These are phyloP conservation scores for Eutrema heterophyllum DNA, from an alignment of 345 rosid genomes.

Conservation along the genomic window DNA sequence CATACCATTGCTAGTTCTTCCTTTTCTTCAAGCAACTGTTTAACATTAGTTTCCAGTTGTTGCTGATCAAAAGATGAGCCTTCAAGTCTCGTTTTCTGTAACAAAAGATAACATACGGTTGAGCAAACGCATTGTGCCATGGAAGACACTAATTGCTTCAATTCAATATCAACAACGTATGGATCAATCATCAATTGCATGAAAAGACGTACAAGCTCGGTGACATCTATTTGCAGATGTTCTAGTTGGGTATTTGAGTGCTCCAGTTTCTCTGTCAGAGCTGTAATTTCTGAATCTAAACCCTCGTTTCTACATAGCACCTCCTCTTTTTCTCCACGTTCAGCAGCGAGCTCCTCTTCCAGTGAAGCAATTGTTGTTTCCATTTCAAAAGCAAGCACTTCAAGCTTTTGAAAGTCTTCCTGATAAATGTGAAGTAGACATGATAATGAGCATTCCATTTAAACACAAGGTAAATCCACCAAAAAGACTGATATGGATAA, in stretches of 20 bases:
- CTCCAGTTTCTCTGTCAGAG: slow-evolving; percentile 40
- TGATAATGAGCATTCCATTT: background rate
- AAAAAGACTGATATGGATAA: slow-evolving; percentile 8
- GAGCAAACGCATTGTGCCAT: background rate
- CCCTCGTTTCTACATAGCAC: slow-evolving; percentile 42
- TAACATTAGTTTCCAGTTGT: slow-evolving; percentile 46
- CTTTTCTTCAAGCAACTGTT: slow-evolving; percentile 63
- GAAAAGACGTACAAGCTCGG: slow-evolving; percentile 45
- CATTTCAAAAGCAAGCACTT: slow-evolving; percentile 90
- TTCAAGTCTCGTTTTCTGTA: slow-evolving; percentile 58
- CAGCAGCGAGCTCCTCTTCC: slow-evolving; percentile 63
- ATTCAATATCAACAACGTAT: background rate
- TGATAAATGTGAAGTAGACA: slow-evolving; percentile 32
- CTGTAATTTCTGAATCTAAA: slow-evolving; percentile 53
- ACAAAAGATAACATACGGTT: slow-evolving; percentile 13
- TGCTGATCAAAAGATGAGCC: slow-evolving; percentile 49
- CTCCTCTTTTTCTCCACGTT: slow-evolving; percentile 53
- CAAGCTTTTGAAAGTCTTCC: slow-evolving; percentile 76
- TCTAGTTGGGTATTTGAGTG: slow-evolving; percentile 47
- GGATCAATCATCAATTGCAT: slow-evolving; percentile 2
- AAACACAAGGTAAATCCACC: slow-evolving; percentile 5
- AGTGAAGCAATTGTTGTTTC: slow-evolving; percentile 81
- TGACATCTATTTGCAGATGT: slow-evolving; percentile 48
- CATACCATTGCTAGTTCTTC: slow-evolving; percentile 88
- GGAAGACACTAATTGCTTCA: slow-evolving; percentile 6